Evolutionary conservation across 805 yeast genomes (phyloP), one percentile per base, ranked within the genome.

Genomic region (Teunomyces gatunensis): DNA sequence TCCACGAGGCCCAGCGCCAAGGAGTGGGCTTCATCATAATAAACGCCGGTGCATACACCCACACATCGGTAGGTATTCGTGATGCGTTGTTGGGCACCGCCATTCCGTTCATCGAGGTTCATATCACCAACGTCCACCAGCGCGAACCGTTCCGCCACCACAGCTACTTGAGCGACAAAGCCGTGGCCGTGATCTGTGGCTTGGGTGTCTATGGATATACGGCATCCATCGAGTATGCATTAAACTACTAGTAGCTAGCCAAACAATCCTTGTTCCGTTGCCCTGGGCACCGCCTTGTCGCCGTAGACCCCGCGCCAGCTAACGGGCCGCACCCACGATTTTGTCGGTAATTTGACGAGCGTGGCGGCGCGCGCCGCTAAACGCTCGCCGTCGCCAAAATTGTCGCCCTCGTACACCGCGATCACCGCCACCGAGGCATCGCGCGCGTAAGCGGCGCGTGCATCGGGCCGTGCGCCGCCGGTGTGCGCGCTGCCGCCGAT

Each of bases 281-380:
- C 85, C 23, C 71, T 52, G 0, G 92, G 89, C 2, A 82, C 67
- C 3, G 83, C 81, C 54, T 75, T 80, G 49, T 76, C 80, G 1
- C 98, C 98, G 58, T 91, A 91, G 0, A 87, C 85, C 2, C 96
- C 89, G 6, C 64, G 61, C 98, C 98, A 91, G 32, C 96, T 87
- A 12, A 74, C 68, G 0, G 98, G 97, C 6, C 71, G 70, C 7
- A 61, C 53, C 78, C 83, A 79, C 18, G 15, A 12, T 7, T 13
- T 55, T 52, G 37, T 42, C n/a, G 9, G 54, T 43, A 5, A 61
- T 25, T 2, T 54, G 15, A 69, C 50, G 4, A 65, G 54, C 5
- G 61, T 53, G 2, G 74, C 61, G 28, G 64, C 62, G 10, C 52
- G 51, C 2, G 87, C 82, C 50, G 87, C 82, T 50, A 85, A 64